Conservation (phyloP, 371 early-diverging fungal species). For the Chytridiales sp. region DNA sequence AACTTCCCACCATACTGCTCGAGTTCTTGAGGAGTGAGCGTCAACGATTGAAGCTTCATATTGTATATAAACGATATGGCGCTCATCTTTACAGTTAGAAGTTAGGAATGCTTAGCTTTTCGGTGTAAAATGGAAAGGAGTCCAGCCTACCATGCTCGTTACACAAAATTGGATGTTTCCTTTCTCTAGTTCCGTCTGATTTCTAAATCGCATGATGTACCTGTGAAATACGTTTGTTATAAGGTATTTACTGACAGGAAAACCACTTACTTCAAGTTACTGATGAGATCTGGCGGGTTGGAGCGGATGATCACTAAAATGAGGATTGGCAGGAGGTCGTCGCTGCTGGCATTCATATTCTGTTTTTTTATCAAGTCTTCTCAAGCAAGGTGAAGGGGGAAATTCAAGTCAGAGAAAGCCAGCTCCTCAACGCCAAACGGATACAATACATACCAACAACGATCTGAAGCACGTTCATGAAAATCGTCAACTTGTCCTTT, state of each 20-base stretch:
- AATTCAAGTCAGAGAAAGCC: too few relatives aligned
- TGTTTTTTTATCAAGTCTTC: constrained; percentile 44
- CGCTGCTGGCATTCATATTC: constrained; percentile 36
- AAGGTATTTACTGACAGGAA: background rate
- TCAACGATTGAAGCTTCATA: constrained; percentile 42
- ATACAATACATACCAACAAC: constrained; percentile 35
- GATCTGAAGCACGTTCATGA: constrained; percentile 46
- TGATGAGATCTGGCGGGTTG: constrained; percentile 48
- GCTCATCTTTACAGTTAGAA: constrained; percentile 44
- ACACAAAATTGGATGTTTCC: constrained; percentile 49
- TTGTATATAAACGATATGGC: constrained; percentile 55
- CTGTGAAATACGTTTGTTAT: constrained; percentile 16
- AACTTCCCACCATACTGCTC: constrained; percentile 16
- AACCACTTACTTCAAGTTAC: constrained; percentile 44
- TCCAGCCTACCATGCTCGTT: constrained; percentile 41
- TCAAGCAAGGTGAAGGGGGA: too few relatives aligned
- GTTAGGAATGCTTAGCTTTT: background rate
- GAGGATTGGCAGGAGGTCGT: constrained; percentile 46
- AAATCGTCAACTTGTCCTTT: constrained; percentile 48
- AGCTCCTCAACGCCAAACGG: too few relatives aligned
- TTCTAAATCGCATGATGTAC: constrained; percentile 49
- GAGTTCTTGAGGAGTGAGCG: constrained; percentile 38
- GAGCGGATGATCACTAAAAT: constrained; percentile 46
- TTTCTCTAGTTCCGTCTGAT: constrained; percentile 41
- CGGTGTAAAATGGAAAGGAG: background rate